Evolutionary conservation across 345 rosid genomes (phyloP), one percentile per base, ranked within the genome.

Genomic region (Moricandia moricandioides): DNA sequence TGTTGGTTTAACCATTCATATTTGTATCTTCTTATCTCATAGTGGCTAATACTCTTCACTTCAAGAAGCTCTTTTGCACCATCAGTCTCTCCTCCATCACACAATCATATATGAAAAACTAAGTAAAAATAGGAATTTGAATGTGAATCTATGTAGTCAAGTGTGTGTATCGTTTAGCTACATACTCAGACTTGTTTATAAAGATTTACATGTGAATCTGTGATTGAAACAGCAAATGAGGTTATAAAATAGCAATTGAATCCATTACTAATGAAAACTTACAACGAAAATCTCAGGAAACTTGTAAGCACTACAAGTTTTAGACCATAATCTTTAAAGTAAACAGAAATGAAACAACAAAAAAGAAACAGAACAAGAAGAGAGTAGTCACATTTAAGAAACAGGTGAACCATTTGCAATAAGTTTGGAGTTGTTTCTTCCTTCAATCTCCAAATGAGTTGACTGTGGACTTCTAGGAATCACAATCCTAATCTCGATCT

Each of bases 401-500:
- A 47, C 45, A 67, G 54, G 70, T 40, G 66, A 62, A 43, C 62
- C 78, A 73, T 62, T 61, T 10, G 74, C 63, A 33, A 78, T 60
- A 55, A 73, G 70, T 55, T 73, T 73, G 24, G 70, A 55, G 61
- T 62, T 62, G 26, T 62, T 73, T 73, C 31, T 68, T 68, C 78
- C 71, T 73, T 73, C 78, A 67, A 62, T 78, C 70, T 17, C 78
- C 35, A 73, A 34, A 58, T 51, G 66, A 18, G 54, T 29, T 39
- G 78, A 21, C 5, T 55, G 55, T 31, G 78, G 74, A 55, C 70
- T 55, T 62, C 10, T 61, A 37, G 34, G 16, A 78, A 73, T 73
- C 43, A 78, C 66, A 78, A 78, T 73, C 55, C 67, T 73, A 30
- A 78, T 74, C 78, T 58, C 72, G 67, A 74, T 40, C 45, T 56